Evolutionary conservation across 106 monocot species (phyloP).

Genomic region (Posidonia australis): DNA sequence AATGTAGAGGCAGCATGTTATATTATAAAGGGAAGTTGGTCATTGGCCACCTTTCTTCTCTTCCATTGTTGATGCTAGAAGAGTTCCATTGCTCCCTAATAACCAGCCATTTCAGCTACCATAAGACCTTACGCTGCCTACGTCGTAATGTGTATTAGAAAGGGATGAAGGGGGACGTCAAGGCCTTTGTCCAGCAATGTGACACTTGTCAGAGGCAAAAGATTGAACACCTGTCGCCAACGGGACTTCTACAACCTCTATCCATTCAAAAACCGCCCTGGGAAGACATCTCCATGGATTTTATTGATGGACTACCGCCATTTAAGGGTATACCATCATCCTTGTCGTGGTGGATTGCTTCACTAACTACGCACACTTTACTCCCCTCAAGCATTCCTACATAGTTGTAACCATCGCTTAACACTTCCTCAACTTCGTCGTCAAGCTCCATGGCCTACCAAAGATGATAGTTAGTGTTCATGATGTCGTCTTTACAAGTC

Average conservation of each 20-base stretch:
- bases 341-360: neutral
- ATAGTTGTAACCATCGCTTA: neutral
- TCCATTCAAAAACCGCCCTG: neutral
- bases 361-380: neutral
- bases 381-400: neutral
- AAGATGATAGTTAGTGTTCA: neutral
- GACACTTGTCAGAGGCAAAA: neutral
- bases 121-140: neutral
- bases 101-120: neutral
- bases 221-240: too few relatives aligned
- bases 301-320: neutral
- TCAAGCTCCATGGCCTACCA: neutral
- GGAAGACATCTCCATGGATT: constrained; percentile 2
- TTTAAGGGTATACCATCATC: neutral
- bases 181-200: neutral
- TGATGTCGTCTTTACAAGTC: neutral
- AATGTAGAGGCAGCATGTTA: neutral
- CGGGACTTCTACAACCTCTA: neutral
- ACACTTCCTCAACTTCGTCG: neutral
- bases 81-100: neutral
- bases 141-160: neutral
- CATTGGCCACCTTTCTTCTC: neutral
- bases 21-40: neutral
- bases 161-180: neutral
- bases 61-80: neutral